These are phyloP conservation scores for Chamaecrista fasciculata DNA, from an alignment of 306 rosid species.

Conservation along the genomic window DNA sequence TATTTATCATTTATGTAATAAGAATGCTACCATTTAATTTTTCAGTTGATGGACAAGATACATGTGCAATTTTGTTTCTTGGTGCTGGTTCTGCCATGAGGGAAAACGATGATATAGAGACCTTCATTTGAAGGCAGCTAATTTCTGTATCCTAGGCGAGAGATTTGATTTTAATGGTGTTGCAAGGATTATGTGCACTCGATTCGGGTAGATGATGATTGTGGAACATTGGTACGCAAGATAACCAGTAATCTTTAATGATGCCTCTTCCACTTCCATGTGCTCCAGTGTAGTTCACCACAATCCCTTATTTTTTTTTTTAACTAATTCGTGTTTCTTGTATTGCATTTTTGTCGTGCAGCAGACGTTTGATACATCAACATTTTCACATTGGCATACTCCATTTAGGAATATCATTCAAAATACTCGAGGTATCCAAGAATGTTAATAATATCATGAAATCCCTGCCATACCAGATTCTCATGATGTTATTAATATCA, in stretches of 20 bases:
- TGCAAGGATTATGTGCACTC: not conserved
- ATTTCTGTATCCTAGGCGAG: not conserved
- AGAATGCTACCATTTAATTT: not conserved
- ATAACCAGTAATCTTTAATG: not conserved
- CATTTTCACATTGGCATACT: not conserved
- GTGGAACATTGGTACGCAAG: not conserved
- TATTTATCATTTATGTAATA: not conserved
- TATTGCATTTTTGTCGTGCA: not conserved
- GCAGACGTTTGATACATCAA: not conserved
- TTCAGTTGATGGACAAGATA: slow-evolving; percentile 8
- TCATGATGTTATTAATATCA: too few relatives aligned
- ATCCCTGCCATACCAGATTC: not conserved
- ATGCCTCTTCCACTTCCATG: not conserved
- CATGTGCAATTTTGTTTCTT: not conserved
- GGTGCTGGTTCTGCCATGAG: not conserved
- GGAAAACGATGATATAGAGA: not conserved
- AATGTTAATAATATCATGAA: not conserved
- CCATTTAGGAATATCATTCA: not conserved
- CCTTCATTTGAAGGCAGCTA: not conserved
- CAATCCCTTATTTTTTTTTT: not conserved
- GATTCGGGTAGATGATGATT: not conserved
- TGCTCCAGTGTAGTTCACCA: not conserved
- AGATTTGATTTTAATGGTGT: slow-evolving; percentile 14
- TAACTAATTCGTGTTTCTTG: not conserved
- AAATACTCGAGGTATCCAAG: not conserved